These are phyloP conservation scores for Tulasnella sp. DNA, from an alignment of 768 basidiomycete genomes.

Conservation along the genomic window DNA sequence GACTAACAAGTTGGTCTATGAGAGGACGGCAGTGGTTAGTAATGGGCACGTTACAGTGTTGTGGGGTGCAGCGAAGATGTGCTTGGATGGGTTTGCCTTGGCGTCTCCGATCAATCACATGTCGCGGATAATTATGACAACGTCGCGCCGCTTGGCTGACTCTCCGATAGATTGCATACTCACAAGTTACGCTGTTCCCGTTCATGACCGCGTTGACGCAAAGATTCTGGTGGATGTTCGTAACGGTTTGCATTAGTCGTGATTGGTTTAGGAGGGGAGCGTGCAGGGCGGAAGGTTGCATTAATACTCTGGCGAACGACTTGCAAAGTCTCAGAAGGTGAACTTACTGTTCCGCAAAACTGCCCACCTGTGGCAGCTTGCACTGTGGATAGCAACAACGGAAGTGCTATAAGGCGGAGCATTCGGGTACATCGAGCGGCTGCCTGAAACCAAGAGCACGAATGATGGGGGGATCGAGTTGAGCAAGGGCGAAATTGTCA, in stretches of 20 bases:
- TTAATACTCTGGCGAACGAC: too few relatives aligned
- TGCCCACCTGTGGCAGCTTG: slow-evolving; percentile 15
- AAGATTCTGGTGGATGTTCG: background rate
- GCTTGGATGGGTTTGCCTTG: background rate
- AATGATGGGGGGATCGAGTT: too few relatives aligned
- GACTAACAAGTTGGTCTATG: slow-evolving; percentile 23
- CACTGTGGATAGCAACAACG: background rate
- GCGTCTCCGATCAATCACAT: background rate
- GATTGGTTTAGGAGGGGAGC: background rate
- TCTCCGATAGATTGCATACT: background rate
- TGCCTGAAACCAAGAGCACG: too few relatives aligned
- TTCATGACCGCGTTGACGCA: background rate
- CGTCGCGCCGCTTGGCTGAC: background rate
- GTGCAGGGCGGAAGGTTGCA: background rate
- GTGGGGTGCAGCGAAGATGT: too few relatives aligned
- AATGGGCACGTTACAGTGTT: background rate
- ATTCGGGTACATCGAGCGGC: too few relatives aligned
- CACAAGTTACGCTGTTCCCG: background rate
- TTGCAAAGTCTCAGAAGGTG: too few relatives aligned
- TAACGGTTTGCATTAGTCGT: background rate
- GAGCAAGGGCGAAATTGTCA: too few relatives aligned
- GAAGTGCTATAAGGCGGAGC: background rate
- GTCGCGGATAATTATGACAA: background rate
- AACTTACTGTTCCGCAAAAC: slow-evolving; percentile 14
- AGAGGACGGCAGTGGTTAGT: too few relatives aligned